Evolutionary conservation across 225 moss, liverwort and hornwort species (phyloP), one percentile per base, ranked within the genome.

Genomic region (Ulota crispa): DNA sequence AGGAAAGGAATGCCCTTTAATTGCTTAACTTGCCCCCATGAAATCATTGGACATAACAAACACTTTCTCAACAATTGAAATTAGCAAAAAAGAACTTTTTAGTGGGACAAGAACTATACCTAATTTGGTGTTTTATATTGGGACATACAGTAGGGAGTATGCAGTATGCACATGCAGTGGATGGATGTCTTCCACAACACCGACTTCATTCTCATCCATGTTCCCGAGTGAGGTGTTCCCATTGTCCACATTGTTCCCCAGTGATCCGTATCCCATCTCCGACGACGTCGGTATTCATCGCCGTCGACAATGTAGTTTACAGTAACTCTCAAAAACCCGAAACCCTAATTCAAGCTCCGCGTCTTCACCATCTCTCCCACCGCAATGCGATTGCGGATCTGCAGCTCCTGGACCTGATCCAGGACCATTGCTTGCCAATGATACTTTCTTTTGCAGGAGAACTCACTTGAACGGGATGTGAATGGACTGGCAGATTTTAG

Each of bases 301-400:
- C 60, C 76, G 9, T 76, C 60, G 15, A 76, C 36, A 2, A 14
- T 2, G 18, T 4, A 9, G 2, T 20, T 23, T 30, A 27, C 63
- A 8, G 4, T 54, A 14, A 24, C 0, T 19, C 8, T 27, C 42
- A 6, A 11, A 24, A 8, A 1, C 6, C 16, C 0, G 2, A 54
- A 72, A 13, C 78, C 85, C 81, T 81, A 82, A 78, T 31, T 47
- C 19, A 0, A 13, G 27, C 30, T 50, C 2, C 52, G 14, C 27
- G 8, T 14, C 53, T 9, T 31, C 23, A 10, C 2, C 3, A 14
- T 55, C 75, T 26, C 21, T 3, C 4, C n/a, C n/a, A 12, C 36
- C 0, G 57, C 15, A 6, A 14, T 61, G 37, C 68, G 15, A 63
- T 2, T 70, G n/a, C 19, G 64, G 55, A 34, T 42, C 60, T 41